Conservation (phyloP, 148 eudicot species). For the Fagopyrum tataricum region DNA sequence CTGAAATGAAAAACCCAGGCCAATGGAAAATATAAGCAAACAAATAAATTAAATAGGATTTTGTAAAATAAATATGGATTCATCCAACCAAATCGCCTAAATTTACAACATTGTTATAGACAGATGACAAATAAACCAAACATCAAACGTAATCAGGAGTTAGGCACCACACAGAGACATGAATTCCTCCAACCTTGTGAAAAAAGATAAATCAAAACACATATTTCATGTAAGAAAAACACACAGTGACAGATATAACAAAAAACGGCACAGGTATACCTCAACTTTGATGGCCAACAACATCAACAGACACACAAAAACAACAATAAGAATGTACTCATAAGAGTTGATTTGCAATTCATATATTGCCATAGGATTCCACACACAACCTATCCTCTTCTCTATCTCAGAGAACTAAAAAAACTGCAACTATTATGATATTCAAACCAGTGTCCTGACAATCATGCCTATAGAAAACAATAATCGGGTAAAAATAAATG, state of each 20-base stretch:
- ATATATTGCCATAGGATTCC: not conserved
- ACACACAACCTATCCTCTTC: not conserved
- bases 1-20: slow-evolving; percentile 3
- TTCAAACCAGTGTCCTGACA: not conserved
- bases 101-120: not conserved
- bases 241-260: not conserved
- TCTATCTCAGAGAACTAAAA: not conserved
- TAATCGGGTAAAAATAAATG: not conserved
- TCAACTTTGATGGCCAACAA: not conserved
- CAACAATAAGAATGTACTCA: not conserved
- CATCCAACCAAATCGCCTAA: not conserved
- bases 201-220: not conserved
- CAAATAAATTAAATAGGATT: not conserved
- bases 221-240: not conserved
- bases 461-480: not conserved
- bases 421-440: not conserved
- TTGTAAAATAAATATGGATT: not conserved
- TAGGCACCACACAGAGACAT: not conserved
- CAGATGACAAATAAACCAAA: not conserved
- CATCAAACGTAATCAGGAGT: not conserved
- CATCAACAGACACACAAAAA: not conserved
- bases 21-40: not conserved
- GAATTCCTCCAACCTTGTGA: not conserved
- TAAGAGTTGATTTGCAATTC: not conserved
- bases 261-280: not conserved